Conservation (phyloP, 345 rosid genomes). For the Eucalyptus polybractea region DNA sequence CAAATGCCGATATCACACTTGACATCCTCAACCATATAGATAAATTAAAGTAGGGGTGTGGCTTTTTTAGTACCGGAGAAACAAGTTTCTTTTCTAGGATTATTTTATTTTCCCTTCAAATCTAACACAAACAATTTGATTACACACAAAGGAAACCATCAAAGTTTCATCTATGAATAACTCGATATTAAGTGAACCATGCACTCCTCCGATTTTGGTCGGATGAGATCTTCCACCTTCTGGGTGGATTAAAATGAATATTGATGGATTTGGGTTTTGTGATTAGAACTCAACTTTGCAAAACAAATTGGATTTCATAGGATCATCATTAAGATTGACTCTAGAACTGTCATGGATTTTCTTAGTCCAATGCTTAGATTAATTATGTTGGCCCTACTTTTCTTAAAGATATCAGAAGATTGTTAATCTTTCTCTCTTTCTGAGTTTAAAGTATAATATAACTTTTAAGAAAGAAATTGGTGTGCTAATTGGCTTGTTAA, state of each 20-base stretch:
- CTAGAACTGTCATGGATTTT: too few species aligned
- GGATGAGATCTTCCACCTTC: not conserved
- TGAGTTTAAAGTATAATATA: not conserved
- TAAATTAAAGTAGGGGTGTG: not conserved
- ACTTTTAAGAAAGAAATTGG: too few species aligned
- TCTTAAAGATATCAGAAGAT: not conserved
- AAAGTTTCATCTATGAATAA: too few species aligned
- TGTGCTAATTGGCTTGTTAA: too few species aligned
- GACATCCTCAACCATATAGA: not conserved
- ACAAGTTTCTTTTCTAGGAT: too few species aligned
- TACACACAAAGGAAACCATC: not conserved
- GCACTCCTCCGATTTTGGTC: rapidly evolving
- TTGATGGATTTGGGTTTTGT: not conserved
- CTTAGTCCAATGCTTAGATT: not conserved
- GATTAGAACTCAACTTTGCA: not conserved
- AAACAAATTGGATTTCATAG: not conserved
- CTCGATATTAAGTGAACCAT: not conserved
- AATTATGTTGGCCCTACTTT: too few species aligned
- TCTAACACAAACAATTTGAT: not conserved
- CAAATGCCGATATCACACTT: not conserved
- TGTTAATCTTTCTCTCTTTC: not conserved
- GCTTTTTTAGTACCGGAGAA: not conserved
- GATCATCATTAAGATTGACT: too few species aligned
- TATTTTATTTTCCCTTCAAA: not conserved
- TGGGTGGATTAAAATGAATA: not conserved